Evolutionary conservation across 2,329 filamentous ascomycete genomes (phyloP), one percentile per base, ranked within the genome.

Genomic region (Penicillium digitatum): DNA sequence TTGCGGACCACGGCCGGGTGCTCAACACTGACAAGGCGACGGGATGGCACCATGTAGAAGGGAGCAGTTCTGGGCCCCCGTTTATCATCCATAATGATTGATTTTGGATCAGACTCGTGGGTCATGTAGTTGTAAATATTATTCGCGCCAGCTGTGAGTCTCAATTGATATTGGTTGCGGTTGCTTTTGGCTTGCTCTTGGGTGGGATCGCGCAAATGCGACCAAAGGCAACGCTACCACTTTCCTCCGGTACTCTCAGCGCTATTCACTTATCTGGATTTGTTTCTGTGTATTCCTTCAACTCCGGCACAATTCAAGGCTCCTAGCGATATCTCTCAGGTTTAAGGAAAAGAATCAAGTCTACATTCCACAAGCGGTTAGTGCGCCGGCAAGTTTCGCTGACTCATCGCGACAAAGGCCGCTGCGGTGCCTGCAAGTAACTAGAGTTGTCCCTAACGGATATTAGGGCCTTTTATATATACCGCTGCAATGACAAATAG

Each of bases 1-100:
- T 87, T 84, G 66, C 80, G 81, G 64, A 88, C 74, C 51, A 87
- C 79, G 67, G 82, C 84, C 49, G 86, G 86, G 72, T 88, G 86
- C 66, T 89, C 86, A 44, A 89, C 78, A 57, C 79, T 80, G 51
- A 86, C 78, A 45, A 88, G 74, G 48, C 78, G 74, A 57, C 78
- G 75, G 35, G 72, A 62, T 3, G 82, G 81, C 37, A 87, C 75
- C 9, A 66, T 56, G 65, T 81, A 81, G 67, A 76, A 78, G 0
- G 81, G 78, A 31, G 77, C 76, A 37, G 69, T 73, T 52, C 69
- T 59, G 4, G 61, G 46, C 14, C 50, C 58, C 16, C 60, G 59
- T 12, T 59, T 48, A 7, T 62, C 52, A 3, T 66, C 61, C 69
- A 70, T 71, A 16, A 2, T 47, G 3, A 11, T 18, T 10, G 5